Evolutionary conservation across 768 basidiomycete species (phyloP).

Genomic region (Rhizopogon vesiculosus): DNA sequence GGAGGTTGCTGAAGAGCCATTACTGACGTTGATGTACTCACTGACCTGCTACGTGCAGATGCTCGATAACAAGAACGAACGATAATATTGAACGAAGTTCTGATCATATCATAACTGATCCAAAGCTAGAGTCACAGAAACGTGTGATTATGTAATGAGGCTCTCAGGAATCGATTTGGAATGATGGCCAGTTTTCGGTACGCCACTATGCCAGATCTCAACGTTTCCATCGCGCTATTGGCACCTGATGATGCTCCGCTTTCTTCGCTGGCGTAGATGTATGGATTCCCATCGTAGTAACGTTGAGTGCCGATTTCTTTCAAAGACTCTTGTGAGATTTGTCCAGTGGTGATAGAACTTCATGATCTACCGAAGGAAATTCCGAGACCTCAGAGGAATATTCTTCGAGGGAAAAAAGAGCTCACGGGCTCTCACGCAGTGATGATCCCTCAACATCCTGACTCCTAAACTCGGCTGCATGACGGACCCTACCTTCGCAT

Average conservation of each 20-base stretch:
- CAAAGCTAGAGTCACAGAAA: neutral
- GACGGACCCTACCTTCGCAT: neutral
- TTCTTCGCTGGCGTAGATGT: neutral
- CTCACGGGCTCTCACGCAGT: neutral
- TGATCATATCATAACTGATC: slow-evolving; percentile 16
- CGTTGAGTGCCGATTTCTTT: neutral
- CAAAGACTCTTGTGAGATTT: no score
- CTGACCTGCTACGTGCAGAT: slow-evolving; percentile 4
- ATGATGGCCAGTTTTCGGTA: no score
- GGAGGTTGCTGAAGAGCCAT: slow-evolving; percentile 62
- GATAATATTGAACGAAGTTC: slow-evolving; percentile 11
- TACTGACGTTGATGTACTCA: neutral
- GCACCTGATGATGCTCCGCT: neutral
- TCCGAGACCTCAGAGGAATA: neutral
- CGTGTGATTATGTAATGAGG: slow-evolving; percentile 3
- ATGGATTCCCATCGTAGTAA: neutral
- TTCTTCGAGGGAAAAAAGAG: neutral
- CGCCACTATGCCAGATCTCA: neutral
- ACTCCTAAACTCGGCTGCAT: slow-evolving; percentile 1
- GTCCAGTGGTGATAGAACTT: neutral
- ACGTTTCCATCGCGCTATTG: neutral
- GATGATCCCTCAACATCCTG: neutral
- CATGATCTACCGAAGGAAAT: neutral
- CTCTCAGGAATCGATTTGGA: no score
- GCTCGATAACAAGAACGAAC: slow-evolving; percentile 4